Conservation (phyloP, 345 rosid genomes). For the Citrus cavaleriei region DNA sequence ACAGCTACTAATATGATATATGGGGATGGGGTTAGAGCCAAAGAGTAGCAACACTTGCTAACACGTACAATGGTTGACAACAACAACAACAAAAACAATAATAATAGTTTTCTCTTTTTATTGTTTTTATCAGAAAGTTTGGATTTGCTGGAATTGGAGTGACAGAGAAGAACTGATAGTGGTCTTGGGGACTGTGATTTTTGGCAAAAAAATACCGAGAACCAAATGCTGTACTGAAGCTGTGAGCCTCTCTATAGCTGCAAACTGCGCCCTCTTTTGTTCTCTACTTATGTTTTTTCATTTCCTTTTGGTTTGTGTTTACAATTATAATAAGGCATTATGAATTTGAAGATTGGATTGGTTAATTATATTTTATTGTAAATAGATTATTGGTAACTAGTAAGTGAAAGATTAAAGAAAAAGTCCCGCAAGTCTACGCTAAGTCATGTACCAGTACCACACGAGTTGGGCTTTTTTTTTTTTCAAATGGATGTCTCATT, state of each 20-base stretch:
- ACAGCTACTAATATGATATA: not conserved
- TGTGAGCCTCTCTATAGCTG: not conserved
- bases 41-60: not conserved
- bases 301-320: not conserved
- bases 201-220: conserved; percentile 11
- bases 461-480: not conserved
- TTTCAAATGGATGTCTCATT: not conserved
- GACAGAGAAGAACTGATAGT: conserved; percentile 22
- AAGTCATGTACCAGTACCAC: not conserved
- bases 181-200: conserved; percentile 29
- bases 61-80: not conserved
- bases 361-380: no score
- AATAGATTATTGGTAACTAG: not conserved
- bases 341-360: not conserved
- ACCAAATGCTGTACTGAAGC: not conserved
- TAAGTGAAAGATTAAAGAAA: not conserved
- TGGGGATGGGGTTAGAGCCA: no score
- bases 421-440: not conserved
- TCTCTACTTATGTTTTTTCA: not conserved
- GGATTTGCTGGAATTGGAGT: conserved; percentile 31
- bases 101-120: no score
- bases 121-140: not conserved
- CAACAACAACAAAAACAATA: not conserved
- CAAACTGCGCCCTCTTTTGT: not conserved
- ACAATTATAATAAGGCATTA: no score